Evolutionary conservation across 495 filamentous ascomycete species (phyloP).

Genomic region (Penicillium antarcticum): DNA sequence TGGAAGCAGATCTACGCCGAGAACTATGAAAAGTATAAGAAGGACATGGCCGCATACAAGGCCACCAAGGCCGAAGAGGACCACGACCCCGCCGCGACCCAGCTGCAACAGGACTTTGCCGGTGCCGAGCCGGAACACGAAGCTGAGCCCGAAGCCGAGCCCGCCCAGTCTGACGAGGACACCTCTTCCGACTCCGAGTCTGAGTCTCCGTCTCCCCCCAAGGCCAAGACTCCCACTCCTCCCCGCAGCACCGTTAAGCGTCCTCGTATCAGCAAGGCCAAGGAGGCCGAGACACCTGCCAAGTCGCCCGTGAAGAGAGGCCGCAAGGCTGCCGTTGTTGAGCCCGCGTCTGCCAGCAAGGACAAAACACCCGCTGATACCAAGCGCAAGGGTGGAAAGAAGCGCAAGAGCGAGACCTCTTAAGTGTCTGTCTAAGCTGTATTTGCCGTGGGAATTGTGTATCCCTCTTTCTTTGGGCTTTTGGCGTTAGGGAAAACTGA

Average conservation of each 20-base stretch:
- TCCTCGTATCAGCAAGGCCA: conserved; percentile 42
- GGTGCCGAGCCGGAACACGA: conserved; percentile 35
- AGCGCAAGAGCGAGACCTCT: conserved; percentile 60
- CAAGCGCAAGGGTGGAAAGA: conserved; percentile 56
- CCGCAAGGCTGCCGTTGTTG: conserved; percentile 37
- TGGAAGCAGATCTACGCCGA: conserved; percentile 74
- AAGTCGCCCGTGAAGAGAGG: conserved; percentile 42
- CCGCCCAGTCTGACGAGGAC: conserved; percentile 34
- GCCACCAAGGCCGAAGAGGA: conserved; percentile 33
- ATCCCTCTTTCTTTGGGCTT: no score
- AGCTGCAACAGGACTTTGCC: conserved; percentile 54
- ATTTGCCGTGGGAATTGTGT: no score
- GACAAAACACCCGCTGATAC: conserved; percentile 37
- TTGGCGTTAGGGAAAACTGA: no score
- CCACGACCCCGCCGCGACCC: conserved; percentile 56
- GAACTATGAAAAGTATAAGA: conserved; percentile 72
- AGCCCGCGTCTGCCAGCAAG: conserved; percentile 52
- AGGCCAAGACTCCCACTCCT: conserved; percentile 57
- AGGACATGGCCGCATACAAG: conserved; percentile 72
- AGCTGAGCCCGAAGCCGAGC: conserved; percentile 28
- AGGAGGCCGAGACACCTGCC: conserved; percentile 32
- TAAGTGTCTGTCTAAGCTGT: no score
- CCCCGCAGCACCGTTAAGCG: conserved; percentile 46
- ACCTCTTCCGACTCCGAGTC: conserved; percentile 45
- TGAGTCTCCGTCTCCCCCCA: conserved; percentile 36